Evolutionary conservation across 768 basidiomycete genomes (phyloP).

Genomic region (Suillus subaureus): DNA sequence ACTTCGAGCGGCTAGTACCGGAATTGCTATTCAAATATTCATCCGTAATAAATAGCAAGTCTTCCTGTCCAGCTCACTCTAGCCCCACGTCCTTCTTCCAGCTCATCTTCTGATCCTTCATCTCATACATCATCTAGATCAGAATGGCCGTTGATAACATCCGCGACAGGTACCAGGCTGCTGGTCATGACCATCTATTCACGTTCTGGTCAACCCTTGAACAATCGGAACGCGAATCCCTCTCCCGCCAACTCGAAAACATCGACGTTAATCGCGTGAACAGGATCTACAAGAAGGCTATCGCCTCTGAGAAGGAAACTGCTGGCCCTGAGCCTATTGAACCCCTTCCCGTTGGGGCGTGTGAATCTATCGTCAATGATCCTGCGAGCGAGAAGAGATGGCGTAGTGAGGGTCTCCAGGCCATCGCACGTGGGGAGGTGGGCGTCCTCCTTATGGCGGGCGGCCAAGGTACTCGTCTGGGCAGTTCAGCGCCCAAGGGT

Average conservation of each 20-base stretch:
- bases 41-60: constrained; percentile 9
- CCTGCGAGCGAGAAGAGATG: constrained; percentile 67
- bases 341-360: constrained; percentile 79
- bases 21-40: constrained; percentile 2
- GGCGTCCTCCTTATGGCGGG: constrained; percentile 98
- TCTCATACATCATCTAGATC: constrained; percentile 10
- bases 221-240: constrained; percentile 58
- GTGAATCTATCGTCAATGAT: constrained; percentile 59
- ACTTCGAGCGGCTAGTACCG: constrained; percentile 4
- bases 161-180: constrained; percentile 68
- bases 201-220: constrained; percentile 81
- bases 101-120: constrained; percentile 3
- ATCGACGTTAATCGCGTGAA: constrained; percentile 94
- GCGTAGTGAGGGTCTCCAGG: constrained; percentile 76
- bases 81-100: constrained; percentile 5
- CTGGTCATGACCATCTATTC: constrained; percentile 89
- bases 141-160: constrained; percentile 62
- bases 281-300: constrained; percentile 78
- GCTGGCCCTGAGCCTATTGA: constrained; percentile 60
- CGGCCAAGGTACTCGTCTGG: constrained; percentile 94
- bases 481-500: constrained; percentile 91
- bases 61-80: neutral
- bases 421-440: constrained; percentile 80
- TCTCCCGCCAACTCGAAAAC: constrained; percentile 70
- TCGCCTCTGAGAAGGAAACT: constrained; percentile 61